Conservation (phyloP, 179 eudicot genomes). For the Nepenthes alata region DNA sequence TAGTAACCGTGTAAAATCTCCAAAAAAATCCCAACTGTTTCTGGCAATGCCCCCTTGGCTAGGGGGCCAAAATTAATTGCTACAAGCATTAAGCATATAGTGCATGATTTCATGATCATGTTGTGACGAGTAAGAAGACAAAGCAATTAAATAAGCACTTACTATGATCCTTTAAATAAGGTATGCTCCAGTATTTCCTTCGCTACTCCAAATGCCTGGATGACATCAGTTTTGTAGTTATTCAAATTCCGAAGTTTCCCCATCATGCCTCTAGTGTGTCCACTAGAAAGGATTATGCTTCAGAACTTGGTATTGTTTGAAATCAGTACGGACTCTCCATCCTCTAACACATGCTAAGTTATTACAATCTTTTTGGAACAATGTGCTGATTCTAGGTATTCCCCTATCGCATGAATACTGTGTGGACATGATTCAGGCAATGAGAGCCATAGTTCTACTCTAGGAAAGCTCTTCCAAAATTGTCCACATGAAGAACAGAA, state of each 20-base stretch:
- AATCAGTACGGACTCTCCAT: conserved; percentile 98
- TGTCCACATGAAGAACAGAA: too few relatives aligned
- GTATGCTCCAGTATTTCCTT: conserved; percentile 98
- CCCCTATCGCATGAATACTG: conserved; percentile 99
- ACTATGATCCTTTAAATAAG: conserved; percentile 91
- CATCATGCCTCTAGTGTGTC: conserved; percentile 99
- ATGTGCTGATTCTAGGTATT: conserved; percentile 90
- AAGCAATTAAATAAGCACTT: conserved; percentile 10
- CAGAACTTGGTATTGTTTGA: conserved; percentile 93
- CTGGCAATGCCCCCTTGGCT: too few relatives aligned
- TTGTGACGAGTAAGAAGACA: too few relatives aligned
- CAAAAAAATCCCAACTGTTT: too few relatives aligned
- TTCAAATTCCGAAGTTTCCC: conserved; percentile 99
- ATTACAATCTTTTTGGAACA: conserved; percentile 98
- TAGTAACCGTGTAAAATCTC: too few relatives aligned
- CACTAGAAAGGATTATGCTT: conserved; percentile 99
- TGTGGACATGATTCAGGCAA: background rate
- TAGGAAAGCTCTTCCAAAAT: too few relatives aligned
- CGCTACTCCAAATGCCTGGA: conserved; percentile 98
- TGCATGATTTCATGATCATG: too few relatives aligned
- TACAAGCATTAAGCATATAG: background rate
- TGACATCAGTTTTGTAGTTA: conserved; percentile 95
- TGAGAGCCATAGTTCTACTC: background rate
- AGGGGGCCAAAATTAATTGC: too few relatives aligned
- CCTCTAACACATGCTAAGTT: conserved; percentile 98